These are phyloP conservation scores for Kwoniella sp. DNA, from an alignment of 768 basidiomycete genomes.

Conservation along the genomic window DNA sequence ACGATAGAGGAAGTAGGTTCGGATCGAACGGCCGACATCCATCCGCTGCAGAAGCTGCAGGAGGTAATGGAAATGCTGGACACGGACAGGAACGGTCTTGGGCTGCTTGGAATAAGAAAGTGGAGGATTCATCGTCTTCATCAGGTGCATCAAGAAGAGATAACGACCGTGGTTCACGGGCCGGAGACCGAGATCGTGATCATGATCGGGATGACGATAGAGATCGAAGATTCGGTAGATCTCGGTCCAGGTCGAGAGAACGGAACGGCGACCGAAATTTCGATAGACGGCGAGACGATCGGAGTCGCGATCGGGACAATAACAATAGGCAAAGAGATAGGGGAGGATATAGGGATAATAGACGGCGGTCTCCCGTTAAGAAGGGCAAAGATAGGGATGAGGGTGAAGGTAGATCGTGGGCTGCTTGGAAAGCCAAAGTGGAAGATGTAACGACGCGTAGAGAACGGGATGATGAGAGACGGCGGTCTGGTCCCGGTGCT, in stretches of 20 bases:
- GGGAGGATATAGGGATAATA: slow-evolving; percentile 4
- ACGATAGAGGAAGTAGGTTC: neutral
- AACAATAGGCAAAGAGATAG: slow-evolving; percentile 10
- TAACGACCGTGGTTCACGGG: no score
- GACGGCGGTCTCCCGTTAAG: neutral
- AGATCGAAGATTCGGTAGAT: slow-evolving; percentile 12
- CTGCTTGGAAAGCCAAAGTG: slow-evolving; percentile 29
- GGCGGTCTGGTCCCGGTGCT: neutral
- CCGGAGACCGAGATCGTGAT: slow-evolving; percentile 4
- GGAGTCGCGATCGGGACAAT: slow-evolving; percentile 20
- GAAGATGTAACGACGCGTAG: slow-evolving; percentile 1
- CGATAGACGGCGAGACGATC: neutral
- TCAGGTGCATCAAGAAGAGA: neutral
- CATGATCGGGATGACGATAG: slow-evolving; percentile 4
- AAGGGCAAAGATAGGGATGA: slow-evolving; percentile 14
- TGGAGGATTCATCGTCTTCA: neutral
- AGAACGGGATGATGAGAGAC: slow-evolving; percentile 5
- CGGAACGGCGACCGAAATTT: neutral
- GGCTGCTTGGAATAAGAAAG: slow-evolving; percentile 25
- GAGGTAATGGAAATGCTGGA: neutral
- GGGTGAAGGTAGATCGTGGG: slow-evolving; percentile 18
- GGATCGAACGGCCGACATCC: neutral
- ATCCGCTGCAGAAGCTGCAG: neutral
- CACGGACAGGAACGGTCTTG: slow-evolving; percentile 15
- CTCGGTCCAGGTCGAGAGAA: neutral